These are phyloP conservation scores for Austroboletus eburneus DNA, from an alignment of 768 basidiomycete species.

Conservation along the genomic window DNA sequence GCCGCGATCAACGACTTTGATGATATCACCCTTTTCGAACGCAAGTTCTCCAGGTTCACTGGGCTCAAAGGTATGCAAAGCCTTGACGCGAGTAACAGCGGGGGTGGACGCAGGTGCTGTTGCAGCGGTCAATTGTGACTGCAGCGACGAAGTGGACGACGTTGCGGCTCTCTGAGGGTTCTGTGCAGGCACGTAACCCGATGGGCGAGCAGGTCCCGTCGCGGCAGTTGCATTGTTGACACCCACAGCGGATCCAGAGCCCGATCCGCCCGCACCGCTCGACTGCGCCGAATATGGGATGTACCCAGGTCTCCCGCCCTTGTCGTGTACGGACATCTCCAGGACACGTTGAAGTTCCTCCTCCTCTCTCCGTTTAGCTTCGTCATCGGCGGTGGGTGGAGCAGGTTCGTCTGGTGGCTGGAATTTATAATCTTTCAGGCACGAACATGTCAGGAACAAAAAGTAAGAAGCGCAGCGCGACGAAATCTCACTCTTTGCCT, in stretches of 20 bases:
- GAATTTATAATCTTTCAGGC: slow-evolving; percentile 63
- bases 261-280: slow-evolving; percentile 35
- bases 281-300: slow-evolving; percentile 39
- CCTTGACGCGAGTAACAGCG: slow-evolving; percentile 79
- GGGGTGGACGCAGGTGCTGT: slow-evolving; percentile 17
- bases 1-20: slow-evolving; percentile 90
- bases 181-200: slow-evolving; percentile 57
- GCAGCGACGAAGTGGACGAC: slow-evolving; percentile 27
- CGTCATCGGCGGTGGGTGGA: slow-evolving; percentile 72
- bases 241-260: slow-evolving; percentile 18
- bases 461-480: neutral
- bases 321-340: slow-evolving; percentile 90
- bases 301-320: slow-evolving; percentile 70
- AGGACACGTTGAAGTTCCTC: slow-evolving; percentile 92
- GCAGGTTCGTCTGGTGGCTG: slow-evolving; percentile 56
- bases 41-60: slow-evolving; percentile 86
- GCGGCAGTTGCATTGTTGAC: slow-evolving; percentile 5
- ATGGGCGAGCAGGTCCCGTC: slow-evolving; percentile 38
- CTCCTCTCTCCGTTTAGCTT: slow-evolving; percentile 79
- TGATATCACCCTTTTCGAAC: slow-evolving; percentile 89
- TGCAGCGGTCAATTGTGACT: slow-evolving; percentile 16
- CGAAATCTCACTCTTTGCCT: slow-evolving; percentile 65
- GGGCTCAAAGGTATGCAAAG: slow-evolving; percentile 84
- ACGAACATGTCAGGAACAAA: slow-evolving; percentile 10
- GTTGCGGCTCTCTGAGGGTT: slow-evolving; percentile 37